Conservation (phyloP, 306 rosid species). For the Medicago arabica region DNA sequence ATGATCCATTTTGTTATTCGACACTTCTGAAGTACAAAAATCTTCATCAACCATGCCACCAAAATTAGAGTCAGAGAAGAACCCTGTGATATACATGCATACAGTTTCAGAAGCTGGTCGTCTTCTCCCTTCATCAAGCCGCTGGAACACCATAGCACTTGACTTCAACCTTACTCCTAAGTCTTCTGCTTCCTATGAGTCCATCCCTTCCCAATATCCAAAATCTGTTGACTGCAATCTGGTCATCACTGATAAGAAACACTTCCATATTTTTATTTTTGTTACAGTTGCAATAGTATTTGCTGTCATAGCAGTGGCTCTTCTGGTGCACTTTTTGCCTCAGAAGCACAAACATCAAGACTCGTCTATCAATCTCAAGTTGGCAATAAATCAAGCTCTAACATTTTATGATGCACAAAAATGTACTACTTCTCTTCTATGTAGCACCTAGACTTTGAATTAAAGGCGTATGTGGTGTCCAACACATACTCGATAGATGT, state of each 20-base stretch:
- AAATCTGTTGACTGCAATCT: slow-evolving; percentile 64
- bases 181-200: slow-evolving; percentile 56
- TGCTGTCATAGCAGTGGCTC: slow-evolving; percentile 47
- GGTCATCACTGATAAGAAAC: slow-evolving; percentile 55
- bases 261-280: slow-evolving; percentile 54
- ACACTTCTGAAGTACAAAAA: slow-evolving; percentile 1
- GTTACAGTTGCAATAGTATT: slow-evolving; percentile 39
- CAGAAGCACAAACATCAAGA: slow-evolving; percentile 49
- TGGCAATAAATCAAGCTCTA: slow-evolving; percentile 75
- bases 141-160: slow-evolving; percentile 56
- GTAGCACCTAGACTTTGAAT: neutral
- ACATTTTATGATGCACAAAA: slow-evolving; percentile 82
- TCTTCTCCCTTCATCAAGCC: slow-evolving; percentile 66
- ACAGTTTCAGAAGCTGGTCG: slow-evolving; percentile 60
- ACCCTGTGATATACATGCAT: slow-evolving; percentile 49
- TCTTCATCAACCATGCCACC: slow-evolving; percentile 44
- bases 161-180: slow-evolving; percentile 49
- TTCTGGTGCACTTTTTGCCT: slow-evolving; percentile 56
- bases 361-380: slow-evolving; percentile 56
- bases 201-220: slow-evolving; percentile 57
- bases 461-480: neutral
- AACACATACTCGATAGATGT: no score
- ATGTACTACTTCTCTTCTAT: slow-evolving; percentile 47
- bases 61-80: slow-evolving; percentile 34
- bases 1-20: no score